Evolutionary conservation across 2,329 filamentous ascomycete species (phyloP), one percentile per base, ranked within the genome.

Genomic region (Ophiostoma novo-ulmi): DNA sequence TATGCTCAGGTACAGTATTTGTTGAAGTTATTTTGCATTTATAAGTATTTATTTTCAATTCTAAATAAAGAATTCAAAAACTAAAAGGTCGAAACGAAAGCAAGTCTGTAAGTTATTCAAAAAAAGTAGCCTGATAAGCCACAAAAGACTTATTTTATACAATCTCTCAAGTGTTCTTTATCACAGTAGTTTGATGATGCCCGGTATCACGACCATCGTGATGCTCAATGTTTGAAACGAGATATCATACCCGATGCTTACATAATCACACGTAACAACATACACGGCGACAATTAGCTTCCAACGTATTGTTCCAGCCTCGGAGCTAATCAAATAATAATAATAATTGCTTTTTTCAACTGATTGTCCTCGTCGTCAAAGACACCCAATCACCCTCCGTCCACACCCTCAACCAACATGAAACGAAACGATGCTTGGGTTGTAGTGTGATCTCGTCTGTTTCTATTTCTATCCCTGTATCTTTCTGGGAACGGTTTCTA

Each of bases 351-450:
- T n/a, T 48, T 7, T 48, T 48, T 7, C 5, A 4, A 31, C 31
- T 31, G 31, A 0, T 20, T 20, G 7, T 20, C 17, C 52, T 58
- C 52, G 52, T 44, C 39, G 39, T 31, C 52, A 58, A 26, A 26
- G 52, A 58, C 22, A 58, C 8, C 52, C 22, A 26, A 58, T 48
- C 44, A 20, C 44, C 17, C n/a, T 48, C 17, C 44, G n/a, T 10
- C 52, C 22, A 58, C n/a, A 31, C 52, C n/a, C 52, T 26, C 11
- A 58, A 26, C 22, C n/a, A 58, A 58, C 52, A 26, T 58, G 52
- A 58, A 58, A 58, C 52, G n/a, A 58, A 58, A 58, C 52, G 22
- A 58, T 55, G 48, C 48, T 55, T 55, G 48, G 48, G 48, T 55
- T 55, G 48, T 55, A 55, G 52, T 58, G 52, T 58, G 52, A 58